A percentile compares a stretch with the other conserved stretches of the same genome.
Evolutionary conservation across 1,284 basidiomycete genomes (phyloP).

Genomic region (Mycena sp.): DNA sequence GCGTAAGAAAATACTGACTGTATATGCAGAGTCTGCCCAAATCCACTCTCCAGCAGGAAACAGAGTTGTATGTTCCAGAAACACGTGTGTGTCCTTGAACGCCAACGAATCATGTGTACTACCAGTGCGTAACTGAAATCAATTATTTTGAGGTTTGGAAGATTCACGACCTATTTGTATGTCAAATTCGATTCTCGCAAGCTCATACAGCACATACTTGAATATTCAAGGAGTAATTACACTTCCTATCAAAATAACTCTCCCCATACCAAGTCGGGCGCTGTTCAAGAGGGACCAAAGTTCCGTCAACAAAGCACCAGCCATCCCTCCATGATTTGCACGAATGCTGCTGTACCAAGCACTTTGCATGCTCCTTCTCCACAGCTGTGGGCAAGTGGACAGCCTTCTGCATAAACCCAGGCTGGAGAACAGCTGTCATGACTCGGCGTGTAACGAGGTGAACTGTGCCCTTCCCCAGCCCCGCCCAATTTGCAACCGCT

Average conservation of each 20-base stretch:
- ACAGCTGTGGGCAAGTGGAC: conserved; percentile 7
- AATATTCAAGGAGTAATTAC: conserved; percentile 48
- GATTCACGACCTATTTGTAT: conserved; percentile 36
- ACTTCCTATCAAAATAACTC: conserved; percentile 48
- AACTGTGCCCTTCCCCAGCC: conserved; percentile 44
- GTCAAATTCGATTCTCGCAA: conserved; percentile 38
- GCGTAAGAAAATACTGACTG: conserved; percentile 26
- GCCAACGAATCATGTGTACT: conserved; percentile 15
- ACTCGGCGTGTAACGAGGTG: conserved; percentile 27
- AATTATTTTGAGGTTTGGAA: conserved; percentile 42
- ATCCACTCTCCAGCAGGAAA: conserved; percentile 42
- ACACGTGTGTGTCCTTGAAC: conserved; percentile 34
- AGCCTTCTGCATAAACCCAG: conserved; percentile 1
- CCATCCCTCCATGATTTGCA: conserved; percentile 48
- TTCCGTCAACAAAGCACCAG: conserved; percentile 50
- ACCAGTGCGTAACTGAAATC: conserved; percentile 37
- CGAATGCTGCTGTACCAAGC: conserved; percentile 42
- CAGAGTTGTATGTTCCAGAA: conserved; percentile 33
- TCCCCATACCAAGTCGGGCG: conserved; percentile 44
- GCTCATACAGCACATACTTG: conserved; percentile 32
- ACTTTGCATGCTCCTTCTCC: conserved; percentile 38
- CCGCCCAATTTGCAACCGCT: conserved; percentile 39
- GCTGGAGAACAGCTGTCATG: conserved; percentile 20
- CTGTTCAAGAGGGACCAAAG: conserved; percentile 43
- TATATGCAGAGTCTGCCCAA: conserved; percentile 49